These are phyloP conservation scores for Phialemoniopsis sp. DNA, from an alignment of 2,329 filamentous ascomycete species.

Conservation along the genomic window DNA sequence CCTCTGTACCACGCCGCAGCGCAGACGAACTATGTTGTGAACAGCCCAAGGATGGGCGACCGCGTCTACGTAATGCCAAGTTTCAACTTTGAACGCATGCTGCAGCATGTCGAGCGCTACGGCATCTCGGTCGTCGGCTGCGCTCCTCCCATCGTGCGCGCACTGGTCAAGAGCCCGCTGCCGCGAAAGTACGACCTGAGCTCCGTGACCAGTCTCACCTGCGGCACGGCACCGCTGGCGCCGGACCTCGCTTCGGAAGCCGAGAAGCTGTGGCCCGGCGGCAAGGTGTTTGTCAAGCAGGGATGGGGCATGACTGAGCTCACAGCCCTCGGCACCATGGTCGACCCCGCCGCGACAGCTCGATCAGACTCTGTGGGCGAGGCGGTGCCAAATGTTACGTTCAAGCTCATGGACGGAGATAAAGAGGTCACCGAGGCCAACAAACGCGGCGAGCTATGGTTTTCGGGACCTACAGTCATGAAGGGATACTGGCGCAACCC, in stretches of 20 bases:
- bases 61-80: constrained; percentile 9
- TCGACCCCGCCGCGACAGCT: constrained; percentile 14
- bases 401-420: constrained; percentile 51
- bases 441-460: constrained; percentile 52
- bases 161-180: constrained; percentile 11
- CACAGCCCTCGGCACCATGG: constrained; percentile 2
- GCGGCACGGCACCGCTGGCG: constrained; percentile 12
- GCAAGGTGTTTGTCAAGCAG: constrained; percentile 11
- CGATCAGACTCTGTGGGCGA: constrained; percentile 46
- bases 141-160: constrained; percentile 12
- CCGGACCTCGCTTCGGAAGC: constrained; percentile 7
- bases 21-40: no score
- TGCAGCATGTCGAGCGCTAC: no score
- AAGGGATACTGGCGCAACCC: constrained; percentile 64
- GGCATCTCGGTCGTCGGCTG: neutral
- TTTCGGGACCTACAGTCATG: constrained; percentile 64
- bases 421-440: constrained; percentile 45
- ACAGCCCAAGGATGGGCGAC: constrained; percentile 6
- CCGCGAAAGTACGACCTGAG: constrained; percentile 11
- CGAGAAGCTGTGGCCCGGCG: constrained; percentile 7
- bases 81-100: no score
- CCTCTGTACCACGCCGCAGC: constrained; percentile 13
- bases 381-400: constrained; percentile 54
- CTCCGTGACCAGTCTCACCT: constrained; percentile 9
- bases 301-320: constrained; percentile 17